Base-by-base conservation (phyloP, 345 rosid genomes). In the Bruguiera gymnorhiza region DNA sequence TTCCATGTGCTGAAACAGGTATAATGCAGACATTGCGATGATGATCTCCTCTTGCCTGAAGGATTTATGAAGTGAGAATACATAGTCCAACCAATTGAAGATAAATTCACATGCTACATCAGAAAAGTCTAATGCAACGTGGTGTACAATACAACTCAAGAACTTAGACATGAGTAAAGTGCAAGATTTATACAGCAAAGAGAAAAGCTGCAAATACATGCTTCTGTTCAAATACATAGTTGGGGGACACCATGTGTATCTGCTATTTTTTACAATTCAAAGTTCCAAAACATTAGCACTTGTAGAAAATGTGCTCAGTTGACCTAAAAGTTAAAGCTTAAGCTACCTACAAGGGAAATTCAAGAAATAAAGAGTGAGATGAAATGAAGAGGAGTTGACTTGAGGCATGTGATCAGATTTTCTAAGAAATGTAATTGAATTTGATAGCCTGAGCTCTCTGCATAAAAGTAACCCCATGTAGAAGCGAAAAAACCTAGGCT, bases 1-100 rank as follows among this genome's bases (percentile, higher is more conserved):
- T 96, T 60, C 98, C 98, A 61, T 96, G 99, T 65, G 99, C 99
- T 73, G 99, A 96, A 73, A 92, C 97, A 50, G 99, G 98, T 46
- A 96, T 96, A 69, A 96, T 96, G 83, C 99, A 92, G 61, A 96
- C 99, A 70, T 96, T 78, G 62, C 99, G 87, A 77, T 92, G 98
- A 66, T 92, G 89, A 78, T 96, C 98, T 72, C 97, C 99, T 80
- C 98, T 92, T 58, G 96, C 83, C 99, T 96, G 75, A 65, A 79
- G 48, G 68, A 68, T 76, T 75, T 65, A 69, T 68, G 16, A 15
- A 8, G 34, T 43, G 13, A 34, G 39, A 39, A 57, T 32, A 57
- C 5, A 46, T 27, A 39, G 19, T 59, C 57, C 26, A 46, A 18
- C 50, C 50, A 43, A 43, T 4, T 15, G 18, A 43, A 43, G 19